phyloP scores from a whole-genome alignment of 257 asterid species.

The Petunia axillaris region DNA sequence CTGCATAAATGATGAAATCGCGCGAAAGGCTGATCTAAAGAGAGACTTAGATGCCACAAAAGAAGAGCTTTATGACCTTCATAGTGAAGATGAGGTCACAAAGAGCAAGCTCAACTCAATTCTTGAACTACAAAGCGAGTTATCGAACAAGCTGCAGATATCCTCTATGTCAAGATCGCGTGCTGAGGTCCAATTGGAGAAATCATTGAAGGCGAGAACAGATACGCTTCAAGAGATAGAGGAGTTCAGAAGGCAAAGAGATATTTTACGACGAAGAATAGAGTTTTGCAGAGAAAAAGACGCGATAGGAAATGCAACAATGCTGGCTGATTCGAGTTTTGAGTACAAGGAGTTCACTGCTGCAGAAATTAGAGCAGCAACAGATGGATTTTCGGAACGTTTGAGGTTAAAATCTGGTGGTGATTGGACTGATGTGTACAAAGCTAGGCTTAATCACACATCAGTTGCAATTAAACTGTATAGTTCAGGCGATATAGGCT shows the following conservation, averaged over 20 bases:
- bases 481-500: constrained; percentile 29
- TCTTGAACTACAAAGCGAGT: constrained; percentile 60
- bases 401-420: constrained; percentile 54
- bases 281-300: constrained; percentile 71
- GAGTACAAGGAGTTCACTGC: constrained; percentile 56
- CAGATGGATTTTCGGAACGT: constrained; percentile 51
- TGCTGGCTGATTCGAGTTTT: constrained; percentile 36
- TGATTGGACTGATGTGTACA: constrained; percentile 50
- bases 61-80: constrained; percentile 49
- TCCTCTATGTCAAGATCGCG: constrained; percentile 50
- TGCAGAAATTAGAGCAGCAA: constrained; percentile 62
- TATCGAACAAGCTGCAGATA: constrained; percentile 50
- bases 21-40: constrained; percentile 42
- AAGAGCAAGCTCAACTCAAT: constrained; percentile 50
- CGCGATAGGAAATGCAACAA: constrained; percentile 46
- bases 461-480: constrained; percentile 56
- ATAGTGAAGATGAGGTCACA: constrained; percentile 50
- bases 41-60: constrained; percentile 45
- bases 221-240: constrained; percentile 59
- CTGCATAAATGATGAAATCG: constrained; percentile 38
- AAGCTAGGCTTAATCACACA: constrained; percentile 48
- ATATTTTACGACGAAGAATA: constrained; percentile 57
- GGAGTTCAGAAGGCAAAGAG: constrained; percentile 52
- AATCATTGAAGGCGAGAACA: constrained; percentile 44
- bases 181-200: constrained; percentile 56